These are phyloP conservation scores for Ramaria rubella DNA, from an alignment of 768 basidiomycete species.

Conservation along the genomic window DNA sequence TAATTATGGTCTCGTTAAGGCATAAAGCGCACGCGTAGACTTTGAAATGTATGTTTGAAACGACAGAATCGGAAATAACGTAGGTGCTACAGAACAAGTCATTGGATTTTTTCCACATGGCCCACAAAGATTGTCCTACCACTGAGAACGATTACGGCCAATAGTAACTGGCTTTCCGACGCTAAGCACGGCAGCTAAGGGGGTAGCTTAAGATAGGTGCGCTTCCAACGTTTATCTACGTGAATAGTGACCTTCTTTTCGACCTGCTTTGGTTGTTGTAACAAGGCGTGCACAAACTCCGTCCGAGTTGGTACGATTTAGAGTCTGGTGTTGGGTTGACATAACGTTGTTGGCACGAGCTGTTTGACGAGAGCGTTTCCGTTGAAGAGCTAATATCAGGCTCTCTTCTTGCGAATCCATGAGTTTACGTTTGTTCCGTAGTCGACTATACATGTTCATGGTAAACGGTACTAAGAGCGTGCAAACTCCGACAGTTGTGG, in stretches of 20 bases:
- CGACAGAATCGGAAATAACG: slow-evolving; percentile 51
- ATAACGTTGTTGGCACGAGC: not conserved
- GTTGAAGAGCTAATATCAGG: not conserved
- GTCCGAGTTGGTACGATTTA: no score
- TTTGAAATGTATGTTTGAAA: slow-evolving; percentile 71
- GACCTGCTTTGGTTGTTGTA: slow-evolving; percentile 39
- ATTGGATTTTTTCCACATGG: not conserved
- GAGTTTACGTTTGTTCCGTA: not conserved
- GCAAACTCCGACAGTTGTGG: not conserved
- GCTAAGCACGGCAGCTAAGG: slow-evolving; percentile 29
- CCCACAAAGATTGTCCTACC: slow-evolving; percentile 42
- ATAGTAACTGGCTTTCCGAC: slow-evolving; percentile 59
- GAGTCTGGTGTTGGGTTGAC: not conserved
- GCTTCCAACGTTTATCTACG: not conserved
- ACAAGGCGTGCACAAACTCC: slow-evolving; percentile 4
- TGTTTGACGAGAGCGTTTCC: not conserved
- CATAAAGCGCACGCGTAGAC: slow-evolving; percentile 59
- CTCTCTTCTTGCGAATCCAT: slow-evolving; percentile 5
- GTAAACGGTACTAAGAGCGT: not conserved
- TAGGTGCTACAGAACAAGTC: slow-evolving; percentile 39
- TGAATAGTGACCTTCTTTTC: slow-evolving; percentile 63
- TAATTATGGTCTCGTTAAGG: not conserved
- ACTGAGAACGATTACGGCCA: slow-evolving; percentile 63
- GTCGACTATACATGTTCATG: not conserved
- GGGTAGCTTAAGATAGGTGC: not conserved